Base-by-base conservation (phyloP, 1,284 basidiomycete species). In the Puccinia triticina region DNA sequence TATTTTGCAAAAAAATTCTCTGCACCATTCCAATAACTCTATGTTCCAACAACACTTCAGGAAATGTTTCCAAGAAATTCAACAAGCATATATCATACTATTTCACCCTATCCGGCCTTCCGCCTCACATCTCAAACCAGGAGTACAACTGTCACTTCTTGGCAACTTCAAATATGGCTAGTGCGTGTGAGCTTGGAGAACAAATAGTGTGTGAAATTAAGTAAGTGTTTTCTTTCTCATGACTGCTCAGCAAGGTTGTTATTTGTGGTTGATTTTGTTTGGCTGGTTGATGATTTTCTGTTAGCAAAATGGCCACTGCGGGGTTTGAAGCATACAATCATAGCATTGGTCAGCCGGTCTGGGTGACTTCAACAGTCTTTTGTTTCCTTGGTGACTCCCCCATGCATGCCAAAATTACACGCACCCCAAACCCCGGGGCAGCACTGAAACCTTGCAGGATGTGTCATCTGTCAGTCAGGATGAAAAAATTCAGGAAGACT, bases 31-130 rank as follows among this genome's bases (percentile, higher is more conserved):
- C 29, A 64, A 64, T 64, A 23, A 64, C 61, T 7, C 26, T 64
- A 23, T 64, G 32, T 26, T 64, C n/a, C 2, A 26, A 64, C 26
- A 26, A 64, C 26, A 64, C 61, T 16, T 64, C 61, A 23, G 26
- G 61, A 5, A 64, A 64, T 64, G 18, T 23, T 14, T 64, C 61
- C 26, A 64, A 64, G 34, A 14, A 16, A 32, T 57, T 46, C 46
- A 76, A 76, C 32, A 76, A 76, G 37, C 73, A 76, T 50, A 76
- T 76, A 4, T 40, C 26, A 59, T 18, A n/a, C n/a, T n/a, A n/a
- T n/a, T n/a, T n/a, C n/a, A n/a, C n/a, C n/a, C n/a, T n/a, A n/a
- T n/a, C n/a, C n/a, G n/a, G n/a, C n/a, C n/a, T n/a, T n/a, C n/a
- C n/a, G n/a, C n/a, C n/a, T n/a, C n/a, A n/a, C n/a, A 12, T 76